phyloP scores from a whole-genome alignment of 495 filamentous ascomycete species.

The Wilcoxina mikolae region DNA sequence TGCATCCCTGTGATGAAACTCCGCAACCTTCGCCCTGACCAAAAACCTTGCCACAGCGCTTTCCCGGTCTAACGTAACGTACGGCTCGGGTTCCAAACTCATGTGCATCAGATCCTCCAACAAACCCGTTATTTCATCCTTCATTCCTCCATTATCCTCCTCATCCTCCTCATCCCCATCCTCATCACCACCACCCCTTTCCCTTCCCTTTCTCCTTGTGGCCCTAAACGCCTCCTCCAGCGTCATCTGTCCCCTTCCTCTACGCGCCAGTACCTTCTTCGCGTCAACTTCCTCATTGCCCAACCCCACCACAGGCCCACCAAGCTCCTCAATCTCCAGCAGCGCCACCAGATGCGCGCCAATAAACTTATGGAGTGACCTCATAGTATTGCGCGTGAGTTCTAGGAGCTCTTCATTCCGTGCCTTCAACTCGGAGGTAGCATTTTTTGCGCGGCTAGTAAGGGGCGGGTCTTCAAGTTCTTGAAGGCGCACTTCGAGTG shows the following conservation, averaged over 20 bases:
- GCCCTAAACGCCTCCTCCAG: slow-evolving; percentile 52
- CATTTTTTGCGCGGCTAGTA: slow-evolving; percentile 31
- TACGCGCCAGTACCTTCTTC: slow-evolving; percentile 37
- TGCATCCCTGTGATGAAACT: slow-evolving; percentile 75
- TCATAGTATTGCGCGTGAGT: slow-evolving; percentile 43
- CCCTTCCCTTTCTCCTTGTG: slow-evolving; percentile 34
- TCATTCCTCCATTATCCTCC: slow-evolving; percentile 53
- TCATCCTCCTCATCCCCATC: slow-evolving; percentile 44
- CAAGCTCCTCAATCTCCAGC: slow-evolving; percentile 50
- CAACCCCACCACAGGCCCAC: slow-evolving; percentile 72
- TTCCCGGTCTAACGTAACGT: slow-evolving; percentile 55
- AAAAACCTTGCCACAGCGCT: slow-evolving; percentile 72
- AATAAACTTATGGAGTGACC: slow-evolving; percentile 35
- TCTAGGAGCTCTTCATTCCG: slow-evolving; percentile 42
- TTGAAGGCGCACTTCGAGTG: slow-evolving; percentile 9
- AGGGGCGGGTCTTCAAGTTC: not conserved
- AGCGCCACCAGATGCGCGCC: not conserved
- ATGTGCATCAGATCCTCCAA: slow-evolving; percentile 36
- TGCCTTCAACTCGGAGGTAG: slow-evolving; percentile 41
- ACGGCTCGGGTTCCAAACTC: slow-evolving; percentile 38
- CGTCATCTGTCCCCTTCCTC: slow-evolving; percentile 48
- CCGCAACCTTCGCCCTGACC: slow-evolving; percentile 67
- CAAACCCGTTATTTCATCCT: slow-evolving; percentile 42
- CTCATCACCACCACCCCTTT: slow-evolving; percentile 49
- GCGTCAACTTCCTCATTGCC: slow-evolving; percentile 28